Evolutionary conservation across 2,329 filamentous ascomycete genomes (phyloP), one percentile per base, ranked within the genome.

Genomic region (Penicillium griseofulvum): DNA sequence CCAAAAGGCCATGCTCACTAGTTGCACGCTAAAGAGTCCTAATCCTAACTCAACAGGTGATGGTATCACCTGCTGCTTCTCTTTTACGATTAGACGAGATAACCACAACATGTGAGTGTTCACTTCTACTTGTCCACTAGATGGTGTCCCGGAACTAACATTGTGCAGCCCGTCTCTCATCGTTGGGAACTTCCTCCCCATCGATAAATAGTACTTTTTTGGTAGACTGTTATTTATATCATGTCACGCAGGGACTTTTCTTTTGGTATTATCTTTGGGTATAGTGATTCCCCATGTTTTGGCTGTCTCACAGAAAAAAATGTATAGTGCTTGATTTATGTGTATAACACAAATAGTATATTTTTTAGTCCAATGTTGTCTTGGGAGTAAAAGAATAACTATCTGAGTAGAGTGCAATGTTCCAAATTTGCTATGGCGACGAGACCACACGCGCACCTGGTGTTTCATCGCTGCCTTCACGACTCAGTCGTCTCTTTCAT

Each of bases 1-100:
- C 10, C 94, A 97, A 71, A 96, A 99, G 72, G 95, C 93, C 22
- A 90, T 99, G 67, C 80, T 99, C 63, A 99, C 94, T 22, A 93
- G 90, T 62, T 99, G 94, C 71, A 88, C 90, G 11, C 77, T 99
- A 58, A 96, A 96, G 74, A 92, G 87, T 63, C 92, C 90, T 4
- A 84, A 86, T 60, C 81, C 85, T 48, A 83, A 83, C 57, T 85
- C 87, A 3, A 84, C 85, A 42, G 84, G 88, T 51, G 84, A 88
- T 19, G 86, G 89, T 37, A 87, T 97, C 56, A 88, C 90, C 70
- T 99, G 94, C 73, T 97, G 93, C 73, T 99, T 99, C 75, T 97
- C 93, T 0, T 97, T 99, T 71, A 96, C 93, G 55, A 96, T 99
- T 64, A 86, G 91, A 66, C 86, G 93, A 68, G 94, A 99, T 76